Conservation (phyloP, 208 protist species). For the Crithidia fasciculata region DNA sequence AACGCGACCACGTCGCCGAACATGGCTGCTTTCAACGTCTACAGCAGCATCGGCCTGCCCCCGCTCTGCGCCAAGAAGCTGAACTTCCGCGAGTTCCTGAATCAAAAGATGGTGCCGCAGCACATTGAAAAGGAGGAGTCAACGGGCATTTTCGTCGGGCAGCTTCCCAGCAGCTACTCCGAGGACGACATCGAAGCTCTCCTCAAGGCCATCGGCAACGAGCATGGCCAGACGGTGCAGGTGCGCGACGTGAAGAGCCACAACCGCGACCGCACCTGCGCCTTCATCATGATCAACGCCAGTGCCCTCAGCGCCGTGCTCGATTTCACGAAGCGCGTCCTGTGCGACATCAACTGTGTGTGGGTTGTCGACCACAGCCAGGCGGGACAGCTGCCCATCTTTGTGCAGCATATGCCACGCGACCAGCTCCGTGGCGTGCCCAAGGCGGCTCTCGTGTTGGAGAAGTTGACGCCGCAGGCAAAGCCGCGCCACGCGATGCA, state of each 20-base stretch:
- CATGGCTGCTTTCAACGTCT: slow-evolving; percentile 46
- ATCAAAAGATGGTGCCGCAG: slow-evolving; percentile 38
- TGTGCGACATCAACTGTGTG: slow-evolving; percentile 83
- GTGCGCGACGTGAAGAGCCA: slow-evolving; percentile 84
- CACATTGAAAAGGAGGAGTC: slow-evolving; percentile 51
- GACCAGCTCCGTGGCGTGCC: slow-evolving; percentile 74
- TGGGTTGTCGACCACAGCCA: slow-evolving; percentile 65
- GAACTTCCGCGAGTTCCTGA: slow-evolving; percentile 59
- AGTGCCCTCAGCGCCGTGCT: slow-evolving; percentile 54
- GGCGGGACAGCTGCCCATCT: slow-evolving; percentile 44
- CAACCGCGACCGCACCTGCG: slow-evolving; percentile 80
- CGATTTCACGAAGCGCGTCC: slow-evolving; percentile 70
- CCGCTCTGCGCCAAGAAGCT: slow-evolving; percentile 51
- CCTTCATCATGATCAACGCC: slow-evolving; percentile 84
- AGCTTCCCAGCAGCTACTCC: slow-evolving; percentile 77
- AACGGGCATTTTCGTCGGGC: slow-evolving; percentile 80
- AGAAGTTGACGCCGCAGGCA: slow-evolving; percentile 62
- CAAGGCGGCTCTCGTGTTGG: slow-evolving; percentile 80
- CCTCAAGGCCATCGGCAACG: slow-evolving; percentile 63
- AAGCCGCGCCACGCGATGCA: slow-evolving; percentile 26
- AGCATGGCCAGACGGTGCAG: slow-evolving; percentile 55
- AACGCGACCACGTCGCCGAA: slow-evolving; percentile 19
- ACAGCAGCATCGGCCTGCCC: slow-evolving; percentile 42
- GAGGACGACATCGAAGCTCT: slow-evolving; percentile 78
- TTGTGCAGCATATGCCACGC: slow-evolving; percentile 63